Conservation (phyloP, 257 asterid genomes). For the Sherardia arvensis region DNA sequence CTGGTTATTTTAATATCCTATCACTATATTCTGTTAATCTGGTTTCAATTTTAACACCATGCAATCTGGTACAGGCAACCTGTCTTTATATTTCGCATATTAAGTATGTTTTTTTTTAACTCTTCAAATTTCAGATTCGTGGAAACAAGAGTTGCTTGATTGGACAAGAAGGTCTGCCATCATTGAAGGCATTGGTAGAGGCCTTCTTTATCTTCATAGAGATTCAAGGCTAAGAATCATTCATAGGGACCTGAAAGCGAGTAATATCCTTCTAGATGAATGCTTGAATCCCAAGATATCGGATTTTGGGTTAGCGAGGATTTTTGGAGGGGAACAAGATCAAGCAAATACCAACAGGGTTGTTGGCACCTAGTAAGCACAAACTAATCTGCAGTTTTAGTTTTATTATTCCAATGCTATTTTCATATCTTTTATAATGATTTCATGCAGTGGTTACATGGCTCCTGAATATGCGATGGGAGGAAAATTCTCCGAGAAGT, state of each 20-base stretch:
- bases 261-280: background rate
- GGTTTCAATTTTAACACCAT: background rate
- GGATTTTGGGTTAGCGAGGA: background rate
- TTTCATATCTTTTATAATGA: background rate
- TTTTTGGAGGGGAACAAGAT: background rate
- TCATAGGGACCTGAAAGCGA: background rate
- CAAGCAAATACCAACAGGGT: conserved; percentile 1
- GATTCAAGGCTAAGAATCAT: background rate
- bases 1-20: conserved; percentile 4
- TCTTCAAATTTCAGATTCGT: background rate
- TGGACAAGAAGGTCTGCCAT: background rate
- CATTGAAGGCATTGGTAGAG: background rate
- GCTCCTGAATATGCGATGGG: conserved; percentile 3
- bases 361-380: conserved; percentile 2
- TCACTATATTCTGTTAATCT: background rate
- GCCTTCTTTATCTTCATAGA: background rate
- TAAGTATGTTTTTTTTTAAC: background rate
- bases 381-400: background rate
- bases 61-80: background rate
- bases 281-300: background rate
- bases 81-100: too few species aligned
- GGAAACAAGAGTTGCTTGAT: background rate
- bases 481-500: background rate
- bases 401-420: background rate
- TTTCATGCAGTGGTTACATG: background rate